phyloP scores from a whole-genome alignment of 805 yeast genomes.

The Lachancea dasiensis region DNA sequence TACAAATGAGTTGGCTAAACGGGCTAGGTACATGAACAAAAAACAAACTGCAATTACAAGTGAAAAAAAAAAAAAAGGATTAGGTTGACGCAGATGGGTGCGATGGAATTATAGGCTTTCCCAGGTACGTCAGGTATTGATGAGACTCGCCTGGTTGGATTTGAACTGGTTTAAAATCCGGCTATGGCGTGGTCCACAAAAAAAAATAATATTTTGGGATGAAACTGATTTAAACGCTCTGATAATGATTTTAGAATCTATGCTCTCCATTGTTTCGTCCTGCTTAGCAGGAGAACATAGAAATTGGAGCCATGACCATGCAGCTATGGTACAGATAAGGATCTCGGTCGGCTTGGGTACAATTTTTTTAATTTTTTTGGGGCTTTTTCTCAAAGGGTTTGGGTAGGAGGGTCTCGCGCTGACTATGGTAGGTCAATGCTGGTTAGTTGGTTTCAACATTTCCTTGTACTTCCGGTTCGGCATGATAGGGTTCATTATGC shows the following conservation, averaged over 20 bases:
- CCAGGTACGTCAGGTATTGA: too few species aligned
- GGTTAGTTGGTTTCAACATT: neutral
- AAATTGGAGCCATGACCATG: slow-evolving; percentile 3
- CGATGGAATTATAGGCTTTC: too few species aligned
- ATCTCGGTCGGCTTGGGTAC: neutral
- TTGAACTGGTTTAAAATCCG: too few species aligned
- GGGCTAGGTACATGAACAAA: slow-evolving; percentile 1
- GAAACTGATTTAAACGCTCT: too few species aligned
- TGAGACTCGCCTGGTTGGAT: too few species aligned
- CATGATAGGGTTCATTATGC: too few species aligned
- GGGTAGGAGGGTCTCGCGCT: neutral
- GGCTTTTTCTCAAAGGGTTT: too few species aligned
- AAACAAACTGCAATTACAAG: neutral
- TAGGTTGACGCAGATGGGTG: neutral
- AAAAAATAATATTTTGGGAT: too few species aligned
- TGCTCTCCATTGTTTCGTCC: neutral
- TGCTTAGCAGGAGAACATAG: too few species aligned
- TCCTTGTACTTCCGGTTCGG: neutral
- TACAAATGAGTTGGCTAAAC: slow-evolving; percentile 1
- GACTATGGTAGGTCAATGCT: neutral
- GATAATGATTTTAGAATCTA: neutral
- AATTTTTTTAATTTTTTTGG: slow-evolving; percentile 1
- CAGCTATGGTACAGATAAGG: slow-evolving; percentile 4
- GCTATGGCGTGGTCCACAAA: too few species aligned
- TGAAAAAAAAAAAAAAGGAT: neutral